Base-by-base conservation (phyloP, 805 yeast genomes). In the Cyberlindnera nakhonratchasimensis region DNA sequence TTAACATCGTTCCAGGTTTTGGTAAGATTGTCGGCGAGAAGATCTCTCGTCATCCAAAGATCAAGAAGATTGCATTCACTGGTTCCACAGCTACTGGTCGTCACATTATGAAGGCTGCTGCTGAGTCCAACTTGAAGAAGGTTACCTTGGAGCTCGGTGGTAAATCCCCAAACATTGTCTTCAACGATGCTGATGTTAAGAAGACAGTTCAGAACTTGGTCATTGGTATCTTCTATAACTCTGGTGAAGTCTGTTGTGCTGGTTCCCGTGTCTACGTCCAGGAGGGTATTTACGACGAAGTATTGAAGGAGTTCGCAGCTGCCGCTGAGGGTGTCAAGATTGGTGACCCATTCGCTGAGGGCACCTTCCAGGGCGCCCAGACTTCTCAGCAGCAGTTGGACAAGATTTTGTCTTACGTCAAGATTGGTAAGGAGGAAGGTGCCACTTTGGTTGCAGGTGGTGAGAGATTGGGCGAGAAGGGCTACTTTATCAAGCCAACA, bases 81-180 rank as follows among this genome's bases (percentile, higher is more conserved):
- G 96, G 96, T 62, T 85, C 95, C 14, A 88, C 95, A 37, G 85
- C 83, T 29, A 80, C 85, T 51, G 98, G 97, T 61, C 84, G 86
- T 64, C 69, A 67, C 56, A 86, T 90, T 61, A 82, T 86, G 83
- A 77, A 76, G 66, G 73, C 75, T 47, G 90, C 96, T 48, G 87
- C 95, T 51, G 80, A 78, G 48, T 76, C 86, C 37, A 80, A 81
- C 67, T 74, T 90, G 66, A 90, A 90, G 76, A 88, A 86, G 66
- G 87, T 89, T 50, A 90, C 97, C 33, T 75, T 90, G 62, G 98
- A 90, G 72, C 80, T 89, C 58, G 98, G 98, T 62, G 98, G 98
- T 63, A 90, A 90, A 72, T 89, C 96, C 25, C 96, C 98, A 58
- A 81, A 85, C 66, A 80, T 90, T 54, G 82, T 90, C 37, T 88